Evolutionary conservation across 2,329 filamentous ascomycete species (phyloP).

Genomic region (Arthrobotrys conoides): DNA sequence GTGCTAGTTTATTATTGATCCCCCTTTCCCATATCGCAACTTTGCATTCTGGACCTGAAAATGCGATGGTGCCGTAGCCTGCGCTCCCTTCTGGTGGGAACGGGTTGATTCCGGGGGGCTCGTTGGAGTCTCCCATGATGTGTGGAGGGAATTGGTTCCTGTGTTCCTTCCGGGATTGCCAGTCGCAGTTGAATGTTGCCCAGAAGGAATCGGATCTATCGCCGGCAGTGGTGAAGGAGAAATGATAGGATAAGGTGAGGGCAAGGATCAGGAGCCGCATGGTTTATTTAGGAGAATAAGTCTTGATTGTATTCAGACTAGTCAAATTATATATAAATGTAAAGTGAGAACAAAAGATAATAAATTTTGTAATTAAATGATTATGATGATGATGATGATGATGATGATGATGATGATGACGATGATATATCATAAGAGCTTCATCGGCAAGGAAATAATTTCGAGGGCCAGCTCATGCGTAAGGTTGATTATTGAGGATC

Average conservation of each 20-base stretch:
- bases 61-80: background rate
- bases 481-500: too few relatives aligned
- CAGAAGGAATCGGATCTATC: background rate
- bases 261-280: background rate
- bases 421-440: too few relatives aligned
- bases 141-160: background rate
- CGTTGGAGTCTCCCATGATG: constrained; percentile 5
- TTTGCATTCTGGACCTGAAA: constrained; percentile 14
- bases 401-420: too few relatives aligned
- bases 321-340: background rate
- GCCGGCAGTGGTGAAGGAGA: background rate
- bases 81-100: background rate
- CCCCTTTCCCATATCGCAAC: background rate
- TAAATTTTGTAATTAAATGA: too few relatives aligned
- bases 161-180: background rate
- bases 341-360: background rate
- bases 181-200: background rate
- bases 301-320: too few relatives aligned
- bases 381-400: too few relatives aligned
- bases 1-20: background rate
- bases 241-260: background rate
- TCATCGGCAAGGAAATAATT: too few relatives aligned
- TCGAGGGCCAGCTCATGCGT: too few relatives aligned
- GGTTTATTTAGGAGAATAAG: background rate
- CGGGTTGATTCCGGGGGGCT: background rate